A percentile compares a stretch with the other conserved stretches of the same genome.
Conservation (phyloP, 495 filamentous ascomycete species). For the Hypoxylon perforatum region DNA sequence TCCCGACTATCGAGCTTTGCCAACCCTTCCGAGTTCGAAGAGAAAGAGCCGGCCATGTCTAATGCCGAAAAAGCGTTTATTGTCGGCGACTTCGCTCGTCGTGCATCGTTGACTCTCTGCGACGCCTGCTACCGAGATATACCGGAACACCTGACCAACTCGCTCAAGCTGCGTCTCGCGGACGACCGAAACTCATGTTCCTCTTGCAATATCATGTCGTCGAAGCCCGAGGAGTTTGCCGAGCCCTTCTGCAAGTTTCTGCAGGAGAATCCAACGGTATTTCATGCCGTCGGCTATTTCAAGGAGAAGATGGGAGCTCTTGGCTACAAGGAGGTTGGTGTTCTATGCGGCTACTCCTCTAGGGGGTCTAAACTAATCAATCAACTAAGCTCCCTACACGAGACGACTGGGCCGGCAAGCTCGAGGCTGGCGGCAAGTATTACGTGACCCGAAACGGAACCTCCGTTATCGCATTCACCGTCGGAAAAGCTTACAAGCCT, state of each 20-base stretch:
- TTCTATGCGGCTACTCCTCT: neutral
- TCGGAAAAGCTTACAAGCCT: constrained; percentile 83
- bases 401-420: constrained; percentile 77
- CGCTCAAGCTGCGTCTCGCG: constrained; percentile 14
- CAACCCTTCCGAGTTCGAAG: constrained; percentile 46
- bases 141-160: constrained; percentile 28
- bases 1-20: constrained; percentile 44
- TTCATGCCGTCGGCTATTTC: constrained; percentile 84
- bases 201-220: constrained; percentile 46
- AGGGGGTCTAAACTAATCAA: constrained; percentile 18
- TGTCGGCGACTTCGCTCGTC: constrained; percentile 39
- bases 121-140: constrained; percentile 35
- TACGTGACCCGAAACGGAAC: constrained; percentile 87
- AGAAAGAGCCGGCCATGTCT: constrained; percentile 28
- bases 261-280: constrained; percentile 89
- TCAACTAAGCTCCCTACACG: constrained; percentile 75
- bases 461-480: constrained; percentile 84
- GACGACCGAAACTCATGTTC: constrained; percentile 27
- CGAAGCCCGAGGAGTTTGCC: constrained; percentile 71
- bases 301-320: constrained; percentile 72
- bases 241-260: constrained; percentile 90
- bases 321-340: constrained; percentile 73
- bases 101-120: constrained; percentile 32
- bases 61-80: constrained; percentile 40
- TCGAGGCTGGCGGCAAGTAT: constrained; percentile 87